phyloP scores from a whole-genome alignment of 2,329 filamentous ascomycete genomes.

The Penicillium digitatum region DNA sequence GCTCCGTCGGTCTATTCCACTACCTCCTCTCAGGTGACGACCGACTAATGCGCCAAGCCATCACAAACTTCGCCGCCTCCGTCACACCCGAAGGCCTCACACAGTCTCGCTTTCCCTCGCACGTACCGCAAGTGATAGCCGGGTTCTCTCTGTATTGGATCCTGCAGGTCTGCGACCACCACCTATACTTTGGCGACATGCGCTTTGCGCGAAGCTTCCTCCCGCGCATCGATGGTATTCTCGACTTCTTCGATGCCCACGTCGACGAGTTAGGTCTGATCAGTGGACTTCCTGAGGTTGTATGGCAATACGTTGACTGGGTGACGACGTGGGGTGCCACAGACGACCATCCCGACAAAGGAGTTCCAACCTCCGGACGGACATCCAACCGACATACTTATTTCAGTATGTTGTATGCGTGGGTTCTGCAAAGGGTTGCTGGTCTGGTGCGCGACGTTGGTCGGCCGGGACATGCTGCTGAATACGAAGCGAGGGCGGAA shows the following conservation, averaged over 20 bases:
- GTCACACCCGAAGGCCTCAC: slow-evolving; percentile 28
- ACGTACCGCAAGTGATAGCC: slow-evolving; percentile 30
- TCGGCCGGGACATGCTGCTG: slow-evolving; percentile 29
- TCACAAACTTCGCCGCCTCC: slow-evolving; percentile 31
- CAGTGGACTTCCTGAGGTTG: slow-evolving; percentile 22
- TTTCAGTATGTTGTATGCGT: slow-evolving; percentile 41
- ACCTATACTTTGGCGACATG: slow-evolving; percentile 30
- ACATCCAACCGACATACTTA: slow-evolving; percentile 41
- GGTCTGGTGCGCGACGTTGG: slow-evolving; percentile 31
- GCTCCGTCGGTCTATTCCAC: slow-evolving; percentile 29
- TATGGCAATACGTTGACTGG: slow-evolving; percentile 38
- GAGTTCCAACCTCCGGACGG: slow-evolving; percentile 39
- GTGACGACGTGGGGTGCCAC: slow-evolving; percentile 32
- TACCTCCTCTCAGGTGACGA: slow-evolving; percentile 35
- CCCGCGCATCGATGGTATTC: slow-evolving; percentile 23
- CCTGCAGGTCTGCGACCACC: slow-evolving; percentile 31
- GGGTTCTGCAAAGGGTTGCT: slow-evolving; percentile 35
- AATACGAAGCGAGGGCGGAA: slow-evolving; percentile 25
- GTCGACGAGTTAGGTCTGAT: slow-evolving; percentile 21
- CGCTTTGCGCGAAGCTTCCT: slow-evolving; percentile 22
- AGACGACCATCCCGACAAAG: slow-evolving; percentile 34
- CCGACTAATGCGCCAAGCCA: slow-evolving; percentile 32
- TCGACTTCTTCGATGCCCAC: slow-evolving; percentile 24
- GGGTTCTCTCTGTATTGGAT: slow-evolving; percentile 36
- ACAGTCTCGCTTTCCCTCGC: slow-evolving; percentile 31